Conservation (phyloP, 2,329 filamentous ascomycete species). For the Arachnopeziza araneosa region DNA sequence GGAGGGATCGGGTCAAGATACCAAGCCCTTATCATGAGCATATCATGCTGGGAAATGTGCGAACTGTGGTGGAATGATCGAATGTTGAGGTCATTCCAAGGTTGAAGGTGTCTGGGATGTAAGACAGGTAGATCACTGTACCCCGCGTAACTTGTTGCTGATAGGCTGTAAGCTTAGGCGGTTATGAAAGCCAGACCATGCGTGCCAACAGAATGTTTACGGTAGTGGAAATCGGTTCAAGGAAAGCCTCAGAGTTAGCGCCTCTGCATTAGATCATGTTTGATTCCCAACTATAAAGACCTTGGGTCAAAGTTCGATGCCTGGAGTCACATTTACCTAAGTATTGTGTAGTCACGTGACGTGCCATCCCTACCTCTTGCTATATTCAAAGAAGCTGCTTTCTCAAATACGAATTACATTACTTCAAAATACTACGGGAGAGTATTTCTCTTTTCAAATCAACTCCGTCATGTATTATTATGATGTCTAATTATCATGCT, state of each 20-base stretch:
- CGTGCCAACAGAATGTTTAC: neutral
- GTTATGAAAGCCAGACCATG: neutral
- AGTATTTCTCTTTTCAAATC: too few relatives aligned
- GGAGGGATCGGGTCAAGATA: neutral
- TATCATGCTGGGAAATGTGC: slow-evolving; percentile 11
- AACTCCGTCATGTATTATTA: too few relatives aligned
- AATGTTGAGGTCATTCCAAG: neutral
- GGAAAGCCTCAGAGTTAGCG: neutral
- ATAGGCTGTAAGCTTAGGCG: neutral
- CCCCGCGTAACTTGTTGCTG: slow-evolving; percentile 1
- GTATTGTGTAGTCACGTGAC: neutral
- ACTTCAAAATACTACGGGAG: too few relatives aligned
- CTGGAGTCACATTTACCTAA: too few relatives aligned
- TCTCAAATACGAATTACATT: too few relatives aligned
- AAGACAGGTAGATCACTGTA: slow-evolving; percentile 1
- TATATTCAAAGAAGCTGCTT: too few relatives aligned
- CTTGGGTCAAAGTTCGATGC: too few relatives aligned
- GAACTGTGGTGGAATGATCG: neutral
- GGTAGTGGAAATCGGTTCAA: too few relatives aligned
- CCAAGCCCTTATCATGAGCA: slow-evolving; percentile 2
- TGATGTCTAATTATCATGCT: too few relatives aligned
- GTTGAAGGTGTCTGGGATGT: slow-evolving; percentile 6
- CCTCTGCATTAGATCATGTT: neutral
- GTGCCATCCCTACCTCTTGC: too few relatives aligned
- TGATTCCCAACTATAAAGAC: neutral